Evolutionary conservation across 2,329 filamentous ascomycete species (phyloP).

Genomic region (Stagonosporopsis rhizophila): DNA sequence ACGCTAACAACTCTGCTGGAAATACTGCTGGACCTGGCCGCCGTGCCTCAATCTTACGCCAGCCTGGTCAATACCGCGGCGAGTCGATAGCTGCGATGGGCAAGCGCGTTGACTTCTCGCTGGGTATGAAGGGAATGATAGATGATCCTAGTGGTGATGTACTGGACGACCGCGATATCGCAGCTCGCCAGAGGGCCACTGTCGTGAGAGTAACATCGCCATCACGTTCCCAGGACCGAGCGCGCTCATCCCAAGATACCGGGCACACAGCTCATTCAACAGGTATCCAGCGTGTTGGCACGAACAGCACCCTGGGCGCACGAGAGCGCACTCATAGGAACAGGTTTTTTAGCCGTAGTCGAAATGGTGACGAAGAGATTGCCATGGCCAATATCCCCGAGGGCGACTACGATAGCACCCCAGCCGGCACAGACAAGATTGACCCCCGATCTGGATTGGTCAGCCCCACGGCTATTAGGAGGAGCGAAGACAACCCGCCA

Average conservation of each 20-base stretch:
- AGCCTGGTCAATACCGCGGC: slow-evolving; percentile 57
- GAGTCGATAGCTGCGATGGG: slow-evolving; percentile 66
- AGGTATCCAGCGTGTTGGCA: slow-evolving; percentile 44
- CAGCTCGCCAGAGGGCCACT: slow-evolving; percentile 44
- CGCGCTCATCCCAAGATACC: slow-evolving; percentile 42
- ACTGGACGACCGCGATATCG: slow-evolving; percentile 61
- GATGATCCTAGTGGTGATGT: slow-evolving; percentile 70
- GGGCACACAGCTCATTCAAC: slow-evolving; percentile 45
- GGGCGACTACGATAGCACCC: slow-evolving; percentile 27
- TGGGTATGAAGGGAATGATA: slow-evolving; percentile 68
- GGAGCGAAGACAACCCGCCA: slow-evolving; percentile 29
- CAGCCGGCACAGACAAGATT: slow-evolving; percentile 38
- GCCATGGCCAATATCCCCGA: slow-evolving; percentile 59
- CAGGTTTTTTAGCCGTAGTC: slow-evolving; percentile 65
- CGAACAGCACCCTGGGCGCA: slow-evolving; percentile 39
- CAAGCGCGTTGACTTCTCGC: slow-evolving; percentile 73
- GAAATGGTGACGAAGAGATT: slow-evolving; percentile 51
- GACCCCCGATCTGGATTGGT: slow-evolving; percentile 46
- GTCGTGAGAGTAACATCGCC: slow-evolving; percentile 53
- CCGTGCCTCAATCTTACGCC: slow-evolving; percentile 64
- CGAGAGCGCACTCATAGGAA: slow-evolving; percentile 60
- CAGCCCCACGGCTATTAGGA: slow-evolving; percentile 41
- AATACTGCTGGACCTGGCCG: slow-evolving; percentile 28
- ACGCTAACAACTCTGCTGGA: slow-evolving; percentile 8
- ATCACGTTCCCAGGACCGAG: slow-evolving; percentile 40